phyloP scores from a whole-genome alignment of 306 rosid species.

The Pyrus pyrifolia region DNA sequence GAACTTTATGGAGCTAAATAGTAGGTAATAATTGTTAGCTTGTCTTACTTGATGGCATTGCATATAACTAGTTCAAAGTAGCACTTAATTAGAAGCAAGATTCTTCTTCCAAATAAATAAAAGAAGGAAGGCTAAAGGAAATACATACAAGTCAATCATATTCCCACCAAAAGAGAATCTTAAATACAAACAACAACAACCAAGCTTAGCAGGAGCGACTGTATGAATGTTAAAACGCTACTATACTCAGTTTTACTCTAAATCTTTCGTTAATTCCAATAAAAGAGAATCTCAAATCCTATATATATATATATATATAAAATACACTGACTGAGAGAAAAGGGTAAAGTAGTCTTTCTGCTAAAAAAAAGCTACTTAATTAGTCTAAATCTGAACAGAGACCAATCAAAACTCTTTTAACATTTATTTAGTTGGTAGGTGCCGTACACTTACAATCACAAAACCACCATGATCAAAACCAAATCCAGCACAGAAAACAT shows the following conservation, averaged over 20 bases:
- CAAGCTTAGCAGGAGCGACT: too few relatives aligned
- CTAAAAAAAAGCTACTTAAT: constrained; percentile 7
- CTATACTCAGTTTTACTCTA: too few relatives aligned
- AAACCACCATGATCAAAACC: constrained; percentile 30
- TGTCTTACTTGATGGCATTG: constrained; percentile 17
- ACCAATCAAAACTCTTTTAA: constrained; percentile 3
- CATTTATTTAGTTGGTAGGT: constrained; percentile 12
- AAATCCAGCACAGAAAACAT: constrained; percentile 17
- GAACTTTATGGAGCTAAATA: constrained; percentile 1
- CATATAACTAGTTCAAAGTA: constrained; percentile 10
- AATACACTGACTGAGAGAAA: constrained; percentile 10
- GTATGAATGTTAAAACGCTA: too few relatives aligned
- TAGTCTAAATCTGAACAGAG: constrained; percentile 7
- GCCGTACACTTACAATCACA: constrained; percentile 54
- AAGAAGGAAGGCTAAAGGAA: constrained; percentile 1
- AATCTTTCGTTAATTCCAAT: not conserved
- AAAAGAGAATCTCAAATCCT: constrained; percentile 29
- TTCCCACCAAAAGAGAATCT: constrained; percentile 35
- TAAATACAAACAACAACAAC: not conserved
- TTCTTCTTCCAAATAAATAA: constrained; percentile 20
- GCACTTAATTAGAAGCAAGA: constrained; percentile 29
- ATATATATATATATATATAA: not conserved
- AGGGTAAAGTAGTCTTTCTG: constrained; percentile 18
- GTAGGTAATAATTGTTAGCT: constrained; percentile 14
- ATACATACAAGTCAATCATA: constrained; percentile 19